Percentiles rank a stretch among this genome's conserved stretches.
phyloP scores from a whole-genome alignment of 352 stramenopile species.

The Halophytophthora batemanensis region DNA sequence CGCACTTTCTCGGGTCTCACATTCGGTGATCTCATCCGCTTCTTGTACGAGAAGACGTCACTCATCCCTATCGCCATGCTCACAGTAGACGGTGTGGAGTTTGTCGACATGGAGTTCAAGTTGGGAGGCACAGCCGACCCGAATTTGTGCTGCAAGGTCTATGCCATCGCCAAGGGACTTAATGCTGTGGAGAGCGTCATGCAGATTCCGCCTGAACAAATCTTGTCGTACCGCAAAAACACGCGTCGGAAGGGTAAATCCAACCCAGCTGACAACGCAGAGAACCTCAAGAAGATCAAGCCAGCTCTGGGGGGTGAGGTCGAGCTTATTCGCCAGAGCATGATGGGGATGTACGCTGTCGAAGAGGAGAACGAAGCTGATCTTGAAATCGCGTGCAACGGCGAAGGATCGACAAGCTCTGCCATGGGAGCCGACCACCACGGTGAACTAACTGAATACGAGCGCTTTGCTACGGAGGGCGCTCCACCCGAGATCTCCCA shows the following conservation, averaged over 20 bases:
- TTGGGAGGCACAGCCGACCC: constrained; percentile 66
- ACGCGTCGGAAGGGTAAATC: constrained; percentile 61
- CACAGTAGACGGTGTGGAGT: constrained; percentile 57
- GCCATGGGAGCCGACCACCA: constrained; percentile 8
- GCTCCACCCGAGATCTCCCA: constrained; percentile 36
- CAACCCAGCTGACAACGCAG: constrained; percentile 19
- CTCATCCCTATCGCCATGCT: constrained; percentile 70
- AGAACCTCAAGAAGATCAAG: constrained; percentile 50
- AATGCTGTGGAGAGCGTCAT: constrained; percentile 51
- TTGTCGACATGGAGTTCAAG: constrained; percentile 80
- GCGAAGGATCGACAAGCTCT: neutral
- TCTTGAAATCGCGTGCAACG: constrained; percentile 10
- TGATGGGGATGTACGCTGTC: constrained; percentile 50
- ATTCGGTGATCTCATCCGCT: constrained; percentile 74
- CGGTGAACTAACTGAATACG: constrained; percentile 41
- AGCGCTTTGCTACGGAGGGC: constrained; percentile 42
- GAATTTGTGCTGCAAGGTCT: constrained; percentile 80
- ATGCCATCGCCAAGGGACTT: constrained; percentile 59
- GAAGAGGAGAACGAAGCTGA: constrained; percentile 31
- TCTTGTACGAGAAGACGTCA: constrained; percentile 70
- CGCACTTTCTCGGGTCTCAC: constrained; percentile 78
- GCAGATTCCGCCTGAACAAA: constrained; percentile 67
- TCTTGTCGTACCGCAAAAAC: constrained; percentile 75
- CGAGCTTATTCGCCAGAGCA: constrained; percentile 50
- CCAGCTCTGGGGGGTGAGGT: constrained; percentile 58